Base-by-base conservation (phyloP, 208 protist genomes). In the Zelonia costaricensis region DNA sequence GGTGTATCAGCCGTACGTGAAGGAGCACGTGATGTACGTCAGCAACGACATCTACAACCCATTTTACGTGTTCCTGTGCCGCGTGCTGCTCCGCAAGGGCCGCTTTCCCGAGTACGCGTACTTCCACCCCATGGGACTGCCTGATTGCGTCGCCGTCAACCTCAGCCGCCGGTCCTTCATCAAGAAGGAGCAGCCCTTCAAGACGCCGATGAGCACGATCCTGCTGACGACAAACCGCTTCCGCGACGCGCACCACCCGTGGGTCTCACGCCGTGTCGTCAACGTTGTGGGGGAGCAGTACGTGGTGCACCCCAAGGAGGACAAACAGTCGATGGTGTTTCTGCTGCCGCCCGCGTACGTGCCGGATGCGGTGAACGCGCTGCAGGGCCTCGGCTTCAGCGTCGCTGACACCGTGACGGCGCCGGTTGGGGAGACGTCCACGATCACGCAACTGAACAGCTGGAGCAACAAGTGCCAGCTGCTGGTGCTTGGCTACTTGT, bases 1-100 rank as follows among this genome's bases (percentile, higher is more conserved):
- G 84, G 80, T 94, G 12, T 94, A 94, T 62, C 88, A 94, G 52
- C 88, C 88, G 28, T 94, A 94, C 52, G 88, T 86, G 38, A 91
- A 94, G 75, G 80, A 94, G 59, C 88, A 94, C 58, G 61, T 72
- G 31, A 74, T 94, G 76, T 94, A 86, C 52, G 80, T 91, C 28
- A 90, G 84, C 68, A 94, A 94, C 38, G 88, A 94, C 53, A 88
- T 94, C 42, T 91, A 90, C 72, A 85, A 82, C 57, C 84, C 84
- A 1, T 90, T 88, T 47, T 87, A 86, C 62, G 88, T 94, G 22
- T 91, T 89, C 45, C 62, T 82, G 25, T 86, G 79, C 35, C 81
- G 88, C 30, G 60, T 74, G 27, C 73, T 91, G 44, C 49, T 91
- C 13, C 78, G 69, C 9, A 74, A 81, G 15, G 74, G 74, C 31